A percentile compares a stretch with the other conserved stretches of the same genome.
Evolutionary conservation across 2,329 filamentous ascomycete genomes (phyloP).

Genomic region (Ophiostoma triangulosporum): DNA sequence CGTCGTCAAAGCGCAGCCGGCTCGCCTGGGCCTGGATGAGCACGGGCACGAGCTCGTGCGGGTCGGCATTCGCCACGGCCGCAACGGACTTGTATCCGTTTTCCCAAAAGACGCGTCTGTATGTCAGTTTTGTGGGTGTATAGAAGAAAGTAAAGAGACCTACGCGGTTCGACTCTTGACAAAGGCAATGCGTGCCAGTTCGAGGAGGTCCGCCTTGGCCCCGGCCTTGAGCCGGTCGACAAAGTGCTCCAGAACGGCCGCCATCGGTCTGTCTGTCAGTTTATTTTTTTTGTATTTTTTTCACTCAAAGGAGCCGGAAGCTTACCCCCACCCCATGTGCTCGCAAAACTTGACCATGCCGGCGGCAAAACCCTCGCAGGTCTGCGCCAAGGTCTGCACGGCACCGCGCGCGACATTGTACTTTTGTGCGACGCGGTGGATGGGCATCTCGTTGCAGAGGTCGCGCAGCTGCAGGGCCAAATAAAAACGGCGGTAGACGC

Average conservation of each 20-base stretch:
- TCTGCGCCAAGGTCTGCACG: constrained; percentile 60
- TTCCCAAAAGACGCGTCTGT: constrained; percentile 52
- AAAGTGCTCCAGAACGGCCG: constrained; percentile 61
- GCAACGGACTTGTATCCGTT: constrained; percentile 59
- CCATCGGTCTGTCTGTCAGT: constrained; percentile 35
- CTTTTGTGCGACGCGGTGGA: constrained; percentile 55
- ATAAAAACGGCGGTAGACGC: constrained; percentile 61
- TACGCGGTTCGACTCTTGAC: constrained; percentile 65
- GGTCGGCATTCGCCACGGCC: constrained; percentile 54
- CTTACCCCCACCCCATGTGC: constrained; percentile 53
- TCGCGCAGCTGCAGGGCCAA: constrained; percentile 65
- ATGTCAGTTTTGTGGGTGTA: constrained; percentile 5
- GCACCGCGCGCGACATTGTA: constrained; percentile 57
- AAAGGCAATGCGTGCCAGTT: constrained; percentile 57
- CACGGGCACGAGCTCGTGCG: constrained; percentile 55
- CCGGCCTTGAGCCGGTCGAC: constrained; percentile 60
- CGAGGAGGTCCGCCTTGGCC: constrained; percentile 55
- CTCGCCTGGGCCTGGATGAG: constrained; percentile 52
- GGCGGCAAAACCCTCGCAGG: constrained; percentile 64
- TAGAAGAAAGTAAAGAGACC: constrained; percentile 12
- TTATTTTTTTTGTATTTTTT: constrained; percentile 21
- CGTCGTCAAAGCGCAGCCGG: constrained; percentile 23
- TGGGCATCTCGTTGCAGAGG: constrained; percentile 61
- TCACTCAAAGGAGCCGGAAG: constrained; percentile 14
- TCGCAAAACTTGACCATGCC: constrained; percentile 72